Base-by-base conservation (phyloP, 2,329 filamentous ascomycete species). In the Amesomyces nigricolor region DNA sequence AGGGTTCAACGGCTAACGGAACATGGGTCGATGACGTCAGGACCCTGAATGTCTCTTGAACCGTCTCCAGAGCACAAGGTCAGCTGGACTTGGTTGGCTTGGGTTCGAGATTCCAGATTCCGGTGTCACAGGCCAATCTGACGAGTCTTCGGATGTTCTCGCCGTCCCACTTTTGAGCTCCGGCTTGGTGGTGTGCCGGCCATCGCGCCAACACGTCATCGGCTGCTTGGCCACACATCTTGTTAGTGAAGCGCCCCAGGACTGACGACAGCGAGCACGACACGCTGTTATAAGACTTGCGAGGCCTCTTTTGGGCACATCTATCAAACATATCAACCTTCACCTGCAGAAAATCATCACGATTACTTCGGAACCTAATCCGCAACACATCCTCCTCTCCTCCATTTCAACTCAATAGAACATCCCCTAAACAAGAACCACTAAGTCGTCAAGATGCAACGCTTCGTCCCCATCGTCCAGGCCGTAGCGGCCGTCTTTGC, bases 401-500 rank as follows among this genome's bases (percentile, higher is more conserved):
- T 5, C 30, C 37, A 17, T 29, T 5, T 50, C 32, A 17, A 8
- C 22, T 26, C 37, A 37, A 49, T 46, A 38, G 26, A 14, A 35
- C 17, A 40, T 6, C 29, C 26, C 11, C 30, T 6, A 47, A 38
- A 14, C 2, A 39, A 26, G 11, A 46, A 17, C 22, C 22, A 26
- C 22, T 26, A 11, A 37, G 22, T 30, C 22, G 14, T 19, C 67
- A 70, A 61, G 48, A 81, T 83, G 81, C 72, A 80, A 66, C 74
- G 73, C 58, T 78, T 83, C 65, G 73, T 83, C 39, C 74, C 82
- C 62, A 80, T 85, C 40, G 74, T 88, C 61, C 87, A 90, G 67
- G 77, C 80, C 57, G 74, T 82, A 48, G 86, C 92, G 65, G 79
- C 76, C 10, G 62, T 89, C 40, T 81, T 95, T 64, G 78, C 85